A percentile compares a stretch with the other conserved stretches of the same genome.
phyloP scores from a whole-genome alignment of 345 rosid genomes.

The Gossypium anomalum region DNA sequence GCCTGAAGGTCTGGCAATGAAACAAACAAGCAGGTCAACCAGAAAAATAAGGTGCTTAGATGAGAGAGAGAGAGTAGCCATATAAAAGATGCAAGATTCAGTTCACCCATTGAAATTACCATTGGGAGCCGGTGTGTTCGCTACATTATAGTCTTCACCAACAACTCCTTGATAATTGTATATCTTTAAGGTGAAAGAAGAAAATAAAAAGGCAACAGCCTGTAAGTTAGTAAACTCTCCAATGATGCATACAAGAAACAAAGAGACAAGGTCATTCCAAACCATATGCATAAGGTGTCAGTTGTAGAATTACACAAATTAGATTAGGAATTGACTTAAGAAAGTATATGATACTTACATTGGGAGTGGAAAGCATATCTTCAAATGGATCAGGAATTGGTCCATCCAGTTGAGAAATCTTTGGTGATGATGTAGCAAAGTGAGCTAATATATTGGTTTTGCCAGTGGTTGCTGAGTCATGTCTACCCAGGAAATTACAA shows the following conservation, averaged over 20 bases:
- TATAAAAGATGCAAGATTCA: slow-evolving; percentile 7
- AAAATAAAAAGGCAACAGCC: slow-evolving; percentile 6
- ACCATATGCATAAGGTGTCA: not conserved
- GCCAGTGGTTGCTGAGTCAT: slow-evolving; percentile 9
- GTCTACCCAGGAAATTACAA: slow-evolving; percentile 20
- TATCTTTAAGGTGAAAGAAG: slow-evolving; percentile 44
- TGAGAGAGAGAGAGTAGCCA: not conserved
- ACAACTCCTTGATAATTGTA: slow-evolving; percentile 89
- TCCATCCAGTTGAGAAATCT: slow-evolving; percentile 91
- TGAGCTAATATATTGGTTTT: slow-evolving; percentile 21
- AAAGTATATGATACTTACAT: slow-evolving; percentile 46
- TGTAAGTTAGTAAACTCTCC: slow-evolving; percentile 17
- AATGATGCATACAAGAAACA: slow-evolving; percentile 2
- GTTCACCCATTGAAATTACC: slow-evolving; percentile 37
- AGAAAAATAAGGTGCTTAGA: not conserved
- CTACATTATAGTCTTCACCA: slow-evolving; percentile 78
- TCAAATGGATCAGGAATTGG: slow-evolving; percentile 93
- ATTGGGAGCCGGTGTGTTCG: slow-evolving; percentile 81
- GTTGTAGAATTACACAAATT: not conserved
- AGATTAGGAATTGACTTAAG: not conserved
- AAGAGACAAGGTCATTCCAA: not conserved
- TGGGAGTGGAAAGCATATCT: slow-evolving; percentile 86
- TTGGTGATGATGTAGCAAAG: slow-evolving; percentile 27
- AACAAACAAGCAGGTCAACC: slow-evolving; percentile 9
- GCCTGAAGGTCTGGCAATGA: slow-evolving; percentile 61